These are phyloP conservation scores for Solanum rostratum DNA, from an alignment of 257 asterid species.

Conservation along the genomic window DNA sequence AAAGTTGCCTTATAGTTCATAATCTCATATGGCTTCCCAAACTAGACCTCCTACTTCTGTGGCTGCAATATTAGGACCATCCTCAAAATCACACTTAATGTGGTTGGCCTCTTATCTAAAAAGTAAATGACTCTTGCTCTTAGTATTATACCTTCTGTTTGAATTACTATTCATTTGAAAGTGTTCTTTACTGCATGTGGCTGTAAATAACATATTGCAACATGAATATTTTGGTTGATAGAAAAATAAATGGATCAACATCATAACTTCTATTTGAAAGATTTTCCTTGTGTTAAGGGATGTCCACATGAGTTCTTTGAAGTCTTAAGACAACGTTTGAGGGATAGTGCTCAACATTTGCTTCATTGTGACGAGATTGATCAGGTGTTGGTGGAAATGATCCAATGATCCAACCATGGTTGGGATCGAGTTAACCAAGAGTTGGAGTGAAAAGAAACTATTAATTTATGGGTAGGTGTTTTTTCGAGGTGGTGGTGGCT, in stretches of 20 bases:
- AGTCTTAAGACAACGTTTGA: neutral
- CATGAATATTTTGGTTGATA: neutral
- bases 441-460: neutral
- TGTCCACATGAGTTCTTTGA: neutral
- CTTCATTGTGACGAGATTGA: neutral
- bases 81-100: neutral
- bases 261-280: neutral
- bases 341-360: neutral
- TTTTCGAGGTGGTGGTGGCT: neutral
- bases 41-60: neutral
- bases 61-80: neutral
- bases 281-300: neutral
- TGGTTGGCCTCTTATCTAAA: too few species aligned
- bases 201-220: neutral
- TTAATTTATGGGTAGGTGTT: neutral
- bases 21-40: neutral
- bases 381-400: neutral
- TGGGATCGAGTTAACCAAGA: neutral
- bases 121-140: neutral
- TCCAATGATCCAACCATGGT: neutral
- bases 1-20: neutral
- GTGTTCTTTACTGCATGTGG: neutral
- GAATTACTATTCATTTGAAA: neutral
- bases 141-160: neutral
- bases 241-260: neutral